These are phyloP conservation scores for Debaryomycetaceae sp. DNA, from an alignment of 1,139 yeast genomes.

Conservation along the genomic window DNA sequence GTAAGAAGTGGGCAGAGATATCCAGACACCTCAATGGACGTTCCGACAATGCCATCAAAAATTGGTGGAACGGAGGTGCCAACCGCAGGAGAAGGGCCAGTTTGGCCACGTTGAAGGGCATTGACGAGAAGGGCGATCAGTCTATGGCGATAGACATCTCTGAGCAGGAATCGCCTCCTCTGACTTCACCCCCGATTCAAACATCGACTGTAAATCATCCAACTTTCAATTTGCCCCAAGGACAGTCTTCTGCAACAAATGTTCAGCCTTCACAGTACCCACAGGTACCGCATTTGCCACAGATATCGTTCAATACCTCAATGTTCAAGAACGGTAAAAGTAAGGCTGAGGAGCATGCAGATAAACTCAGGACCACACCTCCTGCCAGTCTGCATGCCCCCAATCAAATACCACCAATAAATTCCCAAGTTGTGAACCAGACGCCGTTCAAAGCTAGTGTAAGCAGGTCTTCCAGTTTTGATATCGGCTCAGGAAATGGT, in stretches of 20 bases:
- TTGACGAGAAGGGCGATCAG: neutral
- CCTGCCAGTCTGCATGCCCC: neutral
- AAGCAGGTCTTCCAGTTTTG: conserved; percentile 33
- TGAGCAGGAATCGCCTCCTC: neutral
- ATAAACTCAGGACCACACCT: conserved; percentile 5
- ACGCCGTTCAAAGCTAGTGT: conserved; percentile 1
- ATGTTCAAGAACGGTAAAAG: conserved; percentile 25
- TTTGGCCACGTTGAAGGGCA: conserved; percentile 3
- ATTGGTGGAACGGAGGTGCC: conserved; percentile 97
- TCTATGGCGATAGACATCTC: neutral
- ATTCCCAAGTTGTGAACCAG: neutral
- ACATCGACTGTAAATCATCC: neutral
- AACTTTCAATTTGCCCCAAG: neutral
- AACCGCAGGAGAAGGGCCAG: conserved; percentile 65
- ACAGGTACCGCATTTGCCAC: conserved; percentile 13
- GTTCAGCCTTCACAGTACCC: conserved; percentile 8
- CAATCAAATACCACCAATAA: neutral
- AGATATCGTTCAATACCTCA: conserved; percentile 36
- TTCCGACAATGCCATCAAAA: conserved; percentile 86
- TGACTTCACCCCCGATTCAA: neutral
- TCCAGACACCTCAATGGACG: conserved; percentile 85
- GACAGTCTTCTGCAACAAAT: neutral
- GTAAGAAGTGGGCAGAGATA: conserved; percentile 93
- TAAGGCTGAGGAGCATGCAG: neutral
- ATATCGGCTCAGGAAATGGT: conserved; percentile 14